phyloP scores from a whole-genome alignment of 768 basidiomycete species.

The Rhodotorula sphaerocarpa region DNA sequence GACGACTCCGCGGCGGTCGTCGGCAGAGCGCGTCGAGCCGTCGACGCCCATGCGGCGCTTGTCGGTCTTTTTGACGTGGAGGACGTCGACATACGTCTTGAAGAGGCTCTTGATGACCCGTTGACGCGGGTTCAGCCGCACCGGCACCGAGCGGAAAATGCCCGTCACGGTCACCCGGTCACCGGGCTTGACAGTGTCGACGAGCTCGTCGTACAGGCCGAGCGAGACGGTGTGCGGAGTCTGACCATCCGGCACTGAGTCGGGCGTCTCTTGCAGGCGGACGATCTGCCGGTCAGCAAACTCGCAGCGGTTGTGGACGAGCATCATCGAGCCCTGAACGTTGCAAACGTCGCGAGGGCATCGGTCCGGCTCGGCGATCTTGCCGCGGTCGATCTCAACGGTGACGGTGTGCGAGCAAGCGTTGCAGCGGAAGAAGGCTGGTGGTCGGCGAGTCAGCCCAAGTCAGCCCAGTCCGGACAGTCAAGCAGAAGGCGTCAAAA shows the following conservation, averaged over 20 bases:
- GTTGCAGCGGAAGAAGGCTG: slow-evolving; percentile 94
- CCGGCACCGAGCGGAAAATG: slow-evolving; percentile 88
- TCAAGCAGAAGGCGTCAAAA: background rate
- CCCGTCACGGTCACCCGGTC: slow-evolving; percentile 84
- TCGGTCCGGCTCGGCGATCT: slow-evolving; percentile 81
- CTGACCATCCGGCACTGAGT: slow-evolving; percentile 94
- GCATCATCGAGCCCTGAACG: slow-evolving; percentile 77
- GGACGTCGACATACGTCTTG: slow-evolving; percentile 94
- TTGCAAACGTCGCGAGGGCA: slow-evolving; percentile 92
- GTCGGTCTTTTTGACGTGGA: slow-evolving; percentile 73
- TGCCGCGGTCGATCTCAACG: slow-evolving; percentile 94
- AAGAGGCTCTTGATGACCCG: slow-evolving; percentile 88
- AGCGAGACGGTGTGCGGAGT: slow-evolving; percentile 95
- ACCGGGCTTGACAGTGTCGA: slow-evolving; percentile 92
- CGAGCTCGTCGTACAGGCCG: slow-evolving; percentile 96
- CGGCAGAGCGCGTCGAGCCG: slow-evolving; percentile 56
- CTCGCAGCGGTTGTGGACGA: slow-evolving; percentile 93
- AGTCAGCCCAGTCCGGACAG: too few species aligned
- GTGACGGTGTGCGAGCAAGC: slow-evolving; percentile 95
- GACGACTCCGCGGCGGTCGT: slow-evolving; percentile 56
- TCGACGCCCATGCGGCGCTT: slow-evolving; percentile 64
- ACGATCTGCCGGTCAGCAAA: slow-evolving; percentile 95
- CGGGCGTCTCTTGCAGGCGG: slow-evolving; percentile 91
- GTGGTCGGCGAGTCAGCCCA: background rate
- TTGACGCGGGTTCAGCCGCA: slow-evolving; percentile 87